Evolutionary conservation across 164 flowering plant species (phyloP).

Genomic region (Warburgia ugandensis): DNA sequence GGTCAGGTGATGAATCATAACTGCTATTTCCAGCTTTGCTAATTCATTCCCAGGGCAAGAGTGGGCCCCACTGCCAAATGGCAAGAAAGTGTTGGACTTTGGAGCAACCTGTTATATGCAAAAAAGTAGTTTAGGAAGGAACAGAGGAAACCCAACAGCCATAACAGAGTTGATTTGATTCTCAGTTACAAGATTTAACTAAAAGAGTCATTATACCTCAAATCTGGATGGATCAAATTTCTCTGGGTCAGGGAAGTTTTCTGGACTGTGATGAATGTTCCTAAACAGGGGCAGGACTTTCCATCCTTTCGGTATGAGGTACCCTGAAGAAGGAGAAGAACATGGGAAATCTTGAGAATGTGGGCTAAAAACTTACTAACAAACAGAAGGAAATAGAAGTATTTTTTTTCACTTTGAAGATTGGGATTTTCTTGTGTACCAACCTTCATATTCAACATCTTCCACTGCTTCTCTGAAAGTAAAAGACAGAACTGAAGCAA

Average conservation of each 20-base stretch:
- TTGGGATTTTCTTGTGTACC: too few species aligned
- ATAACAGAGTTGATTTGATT: not conserved
- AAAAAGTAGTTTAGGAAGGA: not conserved
- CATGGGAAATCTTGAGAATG: too few species aligned
- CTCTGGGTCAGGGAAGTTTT: conserved; percentile 71
- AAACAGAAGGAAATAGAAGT: too few species aligned
- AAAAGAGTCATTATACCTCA: conserved; percentile 54
- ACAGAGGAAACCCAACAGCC: not conserved
- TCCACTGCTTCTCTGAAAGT: conserved; percentile 99
- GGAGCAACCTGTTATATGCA: conserved; percentile 54
- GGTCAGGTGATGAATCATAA: conserved; percentile 85
- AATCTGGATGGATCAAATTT: conserved; percentile 97
- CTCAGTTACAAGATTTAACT: not conserved
- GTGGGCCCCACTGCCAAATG: conserved; percentile 93
- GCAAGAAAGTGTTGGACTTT: conserved; percentile 87
- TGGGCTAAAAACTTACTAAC: too few species aligned
- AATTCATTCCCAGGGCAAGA: conserved; percentile 96
- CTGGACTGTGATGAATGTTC: conserved; percentile 92
- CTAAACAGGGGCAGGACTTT: conserved; percentile 92
- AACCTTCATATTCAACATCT: conserved; percentile 92
- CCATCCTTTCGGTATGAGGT: conserved; percentile 96
- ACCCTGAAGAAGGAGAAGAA: conserved; percentile 61
- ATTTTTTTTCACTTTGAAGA: too few species aligned
- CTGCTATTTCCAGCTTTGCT: conserved; percentile 86
- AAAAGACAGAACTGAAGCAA: conserved; percentile 84